Evolutionary conservation across 2,329 filamentous ascomycete species (phyloP).

Genomic region (Aureobasidium sp.): DNA sequence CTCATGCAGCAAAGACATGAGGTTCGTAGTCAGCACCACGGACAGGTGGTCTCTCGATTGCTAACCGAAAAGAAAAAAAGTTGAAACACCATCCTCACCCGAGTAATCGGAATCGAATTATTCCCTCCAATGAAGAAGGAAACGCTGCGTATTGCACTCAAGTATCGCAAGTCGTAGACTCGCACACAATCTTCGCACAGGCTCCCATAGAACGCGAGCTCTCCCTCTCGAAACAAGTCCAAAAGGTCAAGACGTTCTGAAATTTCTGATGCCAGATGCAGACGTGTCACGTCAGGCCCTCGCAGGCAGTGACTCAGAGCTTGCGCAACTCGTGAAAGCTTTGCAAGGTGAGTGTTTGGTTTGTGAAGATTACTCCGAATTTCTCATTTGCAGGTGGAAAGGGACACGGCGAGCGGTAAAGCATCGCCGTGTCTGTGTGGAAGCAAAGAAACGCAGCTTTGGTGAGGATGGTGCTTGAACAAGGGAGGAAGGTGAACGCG

Average conservation of each 20-base stretch:
- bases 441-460: slow-evolving; percentile 96
- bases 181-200: slow-evolving; percentile 88
- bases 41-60: slow-evolving; percentile 8
- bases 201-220: slow-evolving; percentile 63
- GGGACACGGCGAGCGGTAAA: slow-evolving; percentile 20
- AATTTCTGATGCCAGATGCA: slow-evolving; percentile 90
- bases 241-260: slow-evolving; percentile 43
- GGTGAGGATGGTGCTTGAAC: slow-evolving; percentile 71
- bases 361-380: slow-evolving; percentile 94
- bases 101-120: slow-evolving; percentile 92
- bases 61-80: slow-evolving; percentile 37
- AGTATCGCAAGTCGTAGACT: slow-evolving; percentile 52
- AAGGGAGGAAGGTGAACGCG: slow-evolving; percentile 32
- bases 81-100: slow-evolving; percentile 69
- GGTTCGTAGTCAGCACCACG: slow-evolving; percentile 12
- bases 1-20: not conserved
- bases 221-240: not conserved
- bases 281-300: slow-evolving; percentile 79
- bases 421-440: slow-evolving; percentile 50
- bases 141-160: slow-evolving; percentile 95
- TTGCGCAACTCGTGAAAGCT: slow-evolving; percentile 19
- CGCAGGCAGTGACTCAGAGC: slow-evolving; percentile 58
- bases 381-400: slow-evolving; percentile 74
- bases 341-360: slow-evolving; percentile 35
- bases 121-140: slow-evolving; percentile 43